Percentiles rank a stretch among this genome's conserved stretches.
phyloP scores from a whole-genome alignment of 768 basidiomycete genomes.

The Gloeostereum incarnatum region DNA sequence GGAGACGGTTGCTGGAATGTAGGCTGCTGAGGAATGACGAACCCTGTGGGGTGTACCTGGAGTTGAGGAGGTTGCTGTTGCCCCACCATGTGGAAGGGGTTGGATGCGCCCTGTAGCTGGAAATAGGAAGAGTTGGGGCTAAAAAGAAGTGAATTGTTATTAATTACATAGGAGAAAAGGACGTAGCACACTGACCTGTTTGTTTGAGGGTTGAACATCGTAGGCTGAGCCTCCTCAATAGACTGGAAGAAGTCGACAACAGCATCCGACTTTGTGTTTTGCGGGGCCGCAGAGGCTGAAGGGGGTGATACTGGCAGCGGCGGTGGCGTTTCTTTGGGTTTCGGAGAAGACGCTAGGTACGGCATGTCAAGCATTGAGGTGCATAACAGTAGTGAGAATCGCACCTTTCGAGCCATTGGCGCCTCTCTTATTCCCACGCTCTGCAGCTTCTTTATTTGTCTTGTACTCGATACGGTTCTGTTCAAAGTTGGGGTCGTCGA shows the following conservation, averaged over 20 bases:
- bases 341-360: background rate
- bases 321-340: slow-evolving; percentile 8
- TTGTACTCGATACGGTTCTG: slow-evolving; percentile 91
- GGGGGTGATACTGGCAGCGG: slow-evolving; percentile 12
- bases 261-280: slow-evolving; percentile 24
- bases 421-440: slow-evolving; percentile 21
- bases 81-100: slow-evolving; percentile 66
- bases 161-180: background rate
- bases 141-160: background rate
- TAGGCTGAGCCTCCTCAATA: slow-evolving; percentile 74
- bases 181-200: slow-evolving; percentile 32
- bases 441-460: slow-evolving; percentile 62
- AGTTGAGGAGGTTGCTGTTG: slow-evolving; percentile 29
- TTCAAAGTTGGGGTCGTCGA: slow-evolving; percentile 95
- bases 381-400: background rate
- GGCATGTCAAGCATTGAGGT: background rate
- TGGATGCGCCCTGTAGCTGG: slow-evolving; percentile 51
- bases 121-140: slow-evolving; percentile 43
- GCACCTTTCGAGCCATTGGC: slow-evolving; percentile 8
- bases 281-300: slow-evolving; percentile 14
- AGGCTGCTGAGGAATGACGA: slow-evolving; percentile 39
- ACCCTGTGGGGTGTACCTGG: slow-evolving; percentile 50
- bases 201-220: slow-evolving; percentile 59
- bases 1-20: slow-evolving; percentile 26
- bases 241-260: slow-evolving; percentile 81